A percentile compares a stretch with the other conserved stretches of the same genome.
Evolutionary conservation across 1,284 basidiomycete genomes (phyloP).

Genomic region (Pseudozyma sp.): DNA sequence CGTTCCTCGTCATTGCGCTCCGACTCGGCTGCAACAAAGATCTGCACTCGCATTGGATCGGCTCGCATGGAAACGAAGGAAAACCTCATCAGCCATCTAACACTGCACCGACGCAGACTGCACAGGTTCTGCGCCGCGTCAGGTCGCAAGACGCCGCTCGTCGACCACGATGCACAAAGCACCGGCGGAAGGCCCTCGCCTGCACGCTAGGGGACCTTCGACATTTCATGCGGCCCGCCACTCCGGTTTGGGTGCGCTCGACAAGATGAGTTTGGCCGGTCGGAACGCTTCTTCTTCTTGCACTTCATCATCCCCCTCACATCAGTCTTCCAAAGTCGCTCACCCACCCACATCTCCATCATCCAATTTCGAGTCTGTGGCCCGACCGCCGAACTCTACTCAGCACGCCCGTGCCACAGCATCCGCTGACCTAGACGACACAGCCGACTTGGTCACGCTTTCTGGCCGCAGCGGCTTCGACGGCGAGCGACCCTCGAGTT

Average conservation of each 20-base stretch:
- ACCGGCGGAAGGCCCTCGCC: background rate
- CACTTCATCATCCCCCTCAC: conserved; percentile 9
- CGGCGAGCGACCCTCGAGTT: background rate
- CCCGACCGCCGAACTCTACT: background rate
- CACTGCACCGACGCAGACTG: no score
- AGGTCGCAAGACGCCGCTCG: background rate
- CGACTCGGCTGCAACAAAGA: no score
- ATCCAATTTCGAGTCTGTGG: background rate
- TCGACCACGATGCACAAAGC: background rate
- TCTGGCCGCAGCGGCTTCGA: background rate
- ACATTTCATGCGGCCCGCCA: conserved; percentile 10
- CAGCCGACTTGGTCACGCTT: background rate
- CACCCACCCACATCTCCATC: background rate
- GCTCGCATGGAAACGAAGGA: no score
- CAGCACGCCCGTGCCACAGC: background rate
- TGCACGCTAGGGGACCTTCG: conserved; percentile 3
- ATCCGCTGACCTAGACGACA: background rate
- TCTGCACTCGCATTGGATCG: no score
- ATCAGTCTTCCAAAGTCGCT: background rate
- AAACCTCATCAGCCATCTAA: no score
- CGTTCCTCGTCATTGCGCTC: no score
- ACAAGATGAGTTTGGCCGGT: background rate
- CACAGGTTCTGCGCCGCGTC: no score
- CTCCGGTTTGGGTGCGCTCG: background rate
- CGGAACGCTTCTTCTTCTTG: conserved; percentile 1